Base-by-base conservation (phyloP, 345 rosid species). In the Laguncularia racemosa region DNA sequence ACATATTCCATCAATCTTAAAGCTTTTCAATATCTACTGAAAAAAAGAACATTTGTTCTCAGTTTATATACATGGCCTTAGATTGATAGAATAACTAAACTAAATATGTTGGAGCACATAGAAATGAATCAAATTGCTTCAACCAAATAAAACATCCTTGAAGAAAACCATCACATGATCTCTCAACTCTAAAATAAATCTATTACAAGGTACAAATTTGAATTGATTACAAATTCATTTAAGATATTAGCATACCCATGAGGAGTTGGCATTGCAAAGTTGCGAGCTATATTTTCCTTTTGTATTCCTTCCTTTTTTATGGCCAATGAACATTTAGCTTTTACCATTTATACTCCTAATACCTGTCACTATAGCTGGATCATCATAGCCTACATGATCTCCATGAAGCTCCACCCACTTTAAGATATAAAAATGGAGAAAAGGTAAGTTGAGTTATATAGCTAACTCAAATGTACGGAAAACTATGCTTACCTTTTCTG, bases 251-350 rank as follows among this genome's bases (percentile, higher is more conserved):
- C 81, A 61, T 84, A 93, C 99, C 97, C 99, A 55, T 89, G 99
- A 53, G 99, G 99, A 58, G 99, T 93, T 67, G 99, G 99, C 99
- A 89, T 93, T 58, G 97, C 99, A 76, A 93, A 93, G 76, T 93
- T 93, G 45, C 92, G 91, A 73, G 77, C 77, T 48, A 93, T 85
- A 69, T 87, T 85, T 69, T 93, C 99, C 77, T 93, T n/a, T 93
- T 56, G 99, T 87, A 70, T 89, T 93, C 79, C 99, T 85, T 69
- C 99, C 99, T 77, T 93, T 93, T 67, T 93, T 97, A 60, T 93
- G 99, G 72, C 99, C 99, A 23, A 89, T 85, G 70, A 93, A 89
- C 99, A 93, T 87, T 67, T 79, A 89, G 28, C 81, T 79, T 68
- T 67, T 74, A 46, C 95, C 97, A 70, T 87, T 96, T 26, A 93